Conservation (phyloP, 192 early-diverging fungal genomes). For the Linnemannia exigua region DNA sequence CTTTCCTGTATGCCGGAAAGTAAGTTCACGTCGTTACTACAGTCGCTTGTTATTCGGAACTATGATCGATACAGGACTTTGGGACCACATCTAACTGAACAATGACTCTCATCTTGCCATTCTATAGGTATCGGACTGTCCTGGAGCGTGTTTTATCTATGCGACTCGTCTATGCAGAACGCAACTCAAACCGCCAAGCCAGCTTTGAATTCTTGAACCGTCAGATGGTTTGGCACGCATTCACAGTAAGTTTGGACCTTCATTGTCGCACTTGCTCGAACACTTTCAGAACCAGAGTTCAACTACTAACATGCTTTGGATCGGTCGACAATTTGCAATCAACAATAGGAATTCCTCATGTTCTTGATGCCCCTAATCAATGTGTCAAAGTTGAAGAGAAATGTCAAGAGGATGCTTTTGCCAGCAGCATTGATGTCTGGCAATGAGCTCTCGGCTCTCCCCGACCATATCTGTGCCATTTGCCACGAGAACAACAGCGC, state of each 20-base stretch:
- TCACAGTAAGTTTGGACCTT: constrained; percentile 71
- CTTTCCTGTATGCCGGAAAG: constrained; percentile 88
- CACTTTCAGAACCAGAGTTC: not conserved
- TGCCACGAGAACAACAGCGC: constrained; percentile 72
- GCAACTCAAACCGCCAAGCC: constrained; percentile 81
- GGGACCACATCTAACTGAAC: not conserved
- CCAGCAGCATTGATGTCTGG: constrained; percentile 61
- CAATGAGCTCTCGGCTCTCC: constrained; percentile 66
- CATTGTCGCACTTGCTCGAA: not conserved
- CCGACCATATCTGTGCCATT: constrained; percentile 81
- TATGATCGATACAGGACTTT: not conserved
- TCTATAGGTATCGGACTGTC: constrained; percentile 77
- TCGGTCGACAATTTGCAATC: constrained; percentile 16
- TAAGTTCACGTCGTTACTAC: constrained; percentile 49
- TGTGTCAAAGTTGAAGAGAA: constrained; percentile 67
- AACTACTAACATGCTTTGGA: constrained; percentile 10
- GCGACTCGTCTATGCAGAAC: constrained; percentile 85
- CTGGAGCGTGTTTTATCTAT: constrained; percentile 85
- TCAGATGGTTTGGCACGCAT: constrained; percentile 94
- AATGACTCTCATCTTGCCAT: not conserved
- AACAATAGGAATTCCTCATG: constrained; percentile 84
- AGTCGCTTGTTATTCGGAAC: not conserved
- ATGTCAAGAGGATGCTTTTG: constrained; percentile 61
- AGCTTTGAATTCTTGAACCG: constrained; percentile 96
- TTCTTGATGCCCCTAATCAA: constrained; percentile 90